These are phyloP conservation scores for Umbelopsis ramanniana DNA, from an alignment of 192 early-diverging fungal species.

Conservation along the genomic window DNA sequence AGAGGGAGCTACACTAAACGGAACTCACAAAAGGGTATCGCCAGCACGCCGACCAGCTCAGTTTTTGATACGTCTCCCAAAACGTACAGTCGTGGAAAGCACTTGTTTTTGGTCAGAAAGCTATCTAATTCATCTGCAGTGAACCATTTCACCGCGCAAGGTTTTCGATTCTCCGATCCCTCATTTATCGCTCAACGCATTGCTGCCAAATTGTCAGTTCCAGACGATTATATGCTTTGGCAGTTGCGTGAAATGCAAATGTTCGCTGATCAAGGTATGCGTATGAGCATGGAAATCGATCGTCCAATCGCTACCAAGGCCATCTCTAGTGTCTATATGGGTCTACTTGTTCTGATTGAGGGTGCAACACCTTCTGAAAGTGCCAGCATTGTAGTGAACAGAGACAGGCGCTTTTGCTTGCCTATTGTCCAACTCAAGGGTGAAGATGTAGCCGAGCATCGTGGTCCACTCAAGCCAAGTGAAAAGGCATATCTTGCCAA, in stretches of 20 bases:
- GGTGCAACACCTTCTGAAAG: slow-evolving; percentile 15
- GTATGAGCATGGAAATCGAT: slow-evolving; percentile 8
- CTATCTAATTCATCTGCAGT: slow-evolving; percentile 19
- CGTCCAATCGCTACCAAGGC: background rate
- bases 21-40: background rate
- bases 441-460: slow-evolving; percentile 21
- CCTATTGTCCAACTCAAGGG: slow-evolving; percentile 23
- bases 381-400: slow-evolving; percentile 27
- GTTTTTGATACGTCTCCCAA: background rate
- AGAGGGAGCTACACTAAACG: background rate
- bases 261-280: slow-evolving; percentile 15
- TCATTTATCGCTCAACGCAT: slow-evolving; percentile 38
- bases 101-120: slow-evolving; percentile 44
- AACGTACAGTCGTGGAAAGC: slow-evolving; percentile 11
- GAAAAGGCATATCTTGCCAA: background rate
- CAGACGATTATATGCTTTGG: slow-evolving; percentile 32
- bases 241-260: slow-evolving; percentile 39
- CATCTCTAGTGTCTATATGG: slow-evolving; percentile 22
- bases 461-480: background rate
- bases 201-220: slow-evolving; percentile 34
- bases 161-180: slow-evolving; percentile 43
- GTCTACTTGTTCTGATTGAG: slow-evolving; percentile 28
- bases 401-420: slow-evolving; percentile 29
- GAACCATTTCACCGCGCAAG: slow-evolving; percentile 30
- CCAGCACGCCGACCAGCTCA: background rate